phyloP scores from a whole-genome alignment of 2,329 filamentous ascomycete genomes.

The Phoma sp. region DNA sequence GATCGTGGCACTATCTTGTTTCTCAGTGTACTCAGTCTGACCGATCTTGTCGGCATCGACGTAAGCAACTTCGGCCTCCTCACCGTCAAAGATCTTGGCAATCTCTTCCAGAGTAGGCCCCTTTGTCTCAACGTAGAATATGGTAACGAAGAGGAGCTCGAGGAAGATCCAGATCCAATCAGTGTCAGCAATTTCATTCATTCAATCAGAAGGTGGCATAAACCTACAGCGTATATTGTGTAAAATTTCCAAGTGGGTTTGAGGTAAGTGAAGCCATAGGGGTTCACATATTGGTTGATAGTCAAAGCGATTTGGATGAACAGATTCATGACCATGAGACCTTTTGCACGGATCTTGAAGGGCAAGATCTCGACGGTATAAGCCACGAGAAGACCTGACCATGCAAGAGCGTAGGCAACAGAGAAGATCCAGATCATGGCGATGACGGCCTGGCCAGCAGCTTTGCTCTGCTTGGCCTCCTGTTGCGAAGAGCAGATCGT shows the following conservation, averaged over 20 bases:
- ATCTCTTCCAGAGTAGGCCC: constrained; percentile 72
- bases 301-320: constrained; percentile 66
- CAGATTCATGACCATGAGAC: constrained; percentile 65
- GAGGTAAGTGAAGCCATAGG: constrained; percentile 65
- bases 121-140: constrained; percentile 42
- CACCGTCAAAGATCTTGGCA: constrained; percentile 70
- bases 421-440: constrained; percentile 59
- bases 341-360: constrained; percentile 57
- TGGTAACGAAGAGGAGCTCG: constrained; percentile 57
- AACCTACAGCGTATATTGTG: constrained; percentile 69
- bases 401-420: constrained; percentile 62
- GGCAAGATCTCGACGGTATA: constrained; percentile 59
- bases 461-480: constrained; percentile 52
- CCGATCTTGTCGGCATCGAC: constrained; percentile 28
- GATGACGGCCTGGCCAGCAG: constrained; percentile 55
- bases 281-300: constrained; percentile 67
- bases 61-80: constrained; percentile 51
- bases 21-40: constrained; percentile 30
- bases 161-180: constrained; percentile 68
- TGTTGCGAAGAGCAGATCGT: constrained; percentile 56
- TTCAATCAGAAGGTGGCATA: constrained; percentile 1
- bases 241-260: constrained; percentile 67
- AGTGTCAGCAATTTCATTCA: constrained; percentile 53
- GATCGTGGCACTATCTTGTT: constrained; percentile 26
- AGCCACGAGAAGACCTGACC: constrained; percentile 63